Evolutionary conservation across 768 basidiomycete genomes (phyloP), one percentile per base, ranked within the genome.

Genomic region (Saitozyma sp.): DNA sequence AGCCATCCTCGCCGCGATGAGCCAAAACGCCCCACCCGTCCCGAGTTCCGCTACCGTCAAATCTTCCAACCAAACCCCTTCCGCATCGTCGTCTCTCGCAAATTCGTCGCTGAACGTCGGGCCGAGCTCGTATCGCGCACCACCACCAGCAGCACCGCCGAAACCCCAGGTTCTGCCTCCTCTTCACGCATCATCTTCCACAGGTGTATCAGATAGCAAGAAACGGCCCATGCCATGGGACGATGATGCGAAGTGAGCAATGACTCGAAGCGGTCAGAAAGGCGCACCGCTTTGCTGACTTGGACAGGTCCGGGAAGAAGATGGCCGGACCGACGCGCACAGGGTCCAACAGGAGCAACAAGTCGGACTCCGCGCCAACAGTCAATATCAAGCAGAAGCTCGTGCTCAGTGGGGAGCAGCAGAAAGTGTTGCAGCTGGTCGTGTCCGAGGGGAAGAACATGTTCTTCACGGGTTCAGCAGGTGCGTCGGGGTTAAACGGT

Each of bases 381-480:
- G 52, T 78, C 57, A 78, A 77, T 62, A 80, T 81, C 73, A 75
- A 73, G 64, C 79, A 80, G 51, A 79, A 79, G 66, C 83, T 92
- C 17, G 84, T 85, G 65, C 82, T 98, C 62, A 95, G 92, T 78
- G 80, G 84, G 62, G 94, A 98, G 74, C 96, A 99, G 80, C 87
- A 82, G 56, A 85, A 88, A 62, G 90, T 99, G 53, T 81, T 96
- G 63, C 84, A 85, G 61, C 82, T 96, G 42, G 93, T 93, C 0
- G 82, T 87, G 41, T 62, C 74, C 2, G 82, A 85, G 11, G 87
- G 86, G 3, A 78, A 86, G 51, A 95, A 87, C 70, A 73, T 98
- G 39, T 99, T 99, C 74, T 99, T 97, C 78, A 99, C 95, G 1
- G 96, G 96, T 37, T 92, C 90, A 82, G 96, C 96, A 62, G 95